These are phyloP conservation scores for Fraxinus paxiana DNA, from an alignment of 305 asterid genomes.

Conservation along the genomic window DNA sequence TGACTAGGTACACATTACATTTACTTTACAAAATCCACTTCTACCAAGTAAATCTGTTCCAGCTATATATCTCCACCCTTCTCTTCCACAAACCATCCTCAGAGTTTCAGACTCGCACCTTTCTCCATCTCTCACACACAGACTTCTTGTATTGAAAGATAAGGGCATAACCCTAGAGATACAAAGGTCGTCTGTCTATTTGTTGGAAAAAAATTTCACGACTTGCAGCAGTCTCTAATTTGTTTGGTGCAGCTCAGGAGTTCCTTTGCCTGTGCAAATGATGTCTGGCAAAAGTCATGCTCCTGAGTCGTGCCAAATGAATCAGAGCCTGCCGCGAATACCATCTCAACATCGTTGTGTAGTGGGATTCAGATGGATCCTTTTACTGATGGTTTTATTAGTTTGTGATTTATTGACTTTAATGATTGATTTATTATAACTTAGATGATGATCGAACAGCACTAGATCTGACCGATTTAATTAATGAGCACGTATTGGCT, in stretches of 20 bases:
- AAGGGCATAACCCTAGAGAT: background rate
- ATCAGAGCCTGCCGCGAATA: background rate
- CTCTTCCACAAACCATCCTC: background rate
- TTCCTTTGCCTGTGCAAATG: background rate
- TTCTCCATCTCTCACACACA: background rate
- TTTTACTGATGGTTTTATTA: background rate
- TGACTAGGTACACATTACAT: background rate
- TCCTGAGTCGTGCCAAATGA: background rate
- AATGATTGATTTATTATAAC: background rate
- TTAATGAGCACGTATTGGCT: background rate
- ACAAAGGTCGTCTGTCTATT: background rate
- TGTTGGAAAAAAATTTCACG: background rate
- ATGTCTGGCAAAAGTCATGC: background rate
- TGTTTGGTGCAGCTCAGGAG: slow-evolving; percentile 2
- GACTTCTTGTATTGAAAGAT: background rate
- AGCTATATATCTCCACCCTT: background rate
- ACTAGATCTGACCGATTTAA: background rate
- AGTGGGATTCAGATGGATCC: background rate
- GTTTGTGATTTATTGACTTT: background rate
- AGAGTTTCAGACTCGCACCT: background rate
- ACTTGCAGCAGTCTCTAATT: background rate
- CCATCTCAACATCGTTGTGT: background rate
- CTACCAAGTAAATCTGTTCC: background rate
- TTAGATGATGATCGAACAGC: background rate
- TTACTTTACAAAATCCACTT: background rate